A percentile compares a stretch with the other conserved stretches of the same genome.
These are phyloP conservation scores for Microbotryum violaceum DNA, from an alignment of 1,284 basidiomycete species.

Conservation along the genomic window DNA sequence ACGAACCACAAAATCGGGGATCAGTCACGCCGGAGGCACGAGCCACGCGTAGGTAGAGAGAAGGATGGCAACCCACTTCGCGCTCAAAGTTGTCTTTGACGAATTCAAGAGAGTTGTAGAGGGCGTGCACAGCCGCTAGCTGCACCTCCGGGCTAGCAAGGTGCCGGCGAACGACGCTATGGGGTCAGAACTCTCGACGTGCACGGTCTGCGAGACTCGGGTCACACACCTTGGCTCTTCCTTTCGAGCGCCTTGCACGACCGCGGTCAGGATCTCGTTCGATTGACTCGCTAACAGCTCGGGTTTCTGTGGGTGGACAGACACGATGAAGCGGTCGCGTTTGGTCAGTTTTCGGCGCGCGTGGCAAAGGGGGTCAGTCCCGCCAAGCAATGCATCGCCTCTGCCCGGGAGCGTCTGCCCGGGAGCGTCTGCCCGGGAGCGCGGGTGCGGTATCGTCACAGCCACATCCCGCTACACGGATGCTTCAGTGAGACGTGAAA, in stretches of 20 bases:
- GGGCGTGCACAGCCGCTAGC: constrained; percentile 83
- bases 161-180: background rate
- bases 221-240: constrained; percentile 59
- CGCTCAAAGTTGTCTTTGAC: constrained; percentile 96
- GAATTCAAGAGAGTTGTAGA: constrained; percentile 96
- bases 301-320: constrained; percentile 57
- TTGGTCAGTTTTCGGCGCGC: background rate
- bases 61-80: constrained; percentile 54
- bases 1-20: constrained; percentile 11
- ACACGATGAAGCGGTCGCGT: background rate
- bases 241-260: constrained; percentile 94
- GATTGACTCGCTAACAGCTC: constrained; percentile 80
- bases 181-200: background rate
- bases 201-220: background rate
- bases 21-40: constrained; percentile 2
- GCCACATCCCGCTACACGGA: too few species aligned
- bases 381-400: background rate
- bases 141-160: constrained; percentile 75
- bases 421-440: background rate
- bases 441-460: too few species aligned
- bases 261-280: constrained; percentile 96
- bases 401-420: background rate
- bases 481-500: too few species aligned
- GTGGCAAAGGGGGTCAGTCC: background rate
- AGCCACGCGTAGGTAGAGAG: constrained; percentile 16